Conservation (phyloP, 495 filamentous ascomycete genomes). For the Physcia stellaris region DNA sequence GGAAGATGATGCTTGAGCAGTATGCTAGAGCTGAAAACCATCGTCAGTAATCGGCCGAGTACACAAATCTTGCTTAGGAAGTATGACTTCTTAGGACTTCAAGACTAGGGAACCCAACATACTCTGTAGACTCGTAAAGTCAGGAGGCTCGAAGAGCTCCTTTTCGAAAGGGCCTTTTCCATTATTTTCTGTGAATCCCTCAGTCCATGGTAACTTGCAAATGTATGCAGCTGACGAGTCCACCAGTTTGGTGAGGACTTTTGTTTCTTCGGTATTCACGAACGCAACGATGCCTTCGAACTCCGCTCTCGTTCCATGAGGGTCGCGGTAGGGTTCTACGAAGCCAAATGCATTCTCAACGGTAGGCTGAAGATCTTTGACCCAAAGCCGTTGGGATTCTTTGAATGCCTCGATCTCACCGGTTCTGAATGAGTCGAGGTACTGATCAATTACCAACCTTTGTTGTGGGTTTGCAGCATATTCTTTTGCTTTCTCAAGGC, state of each 20-base stretch:
- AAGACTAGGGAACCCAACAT: no score
- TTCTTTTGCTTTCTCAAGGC: slow-evolving; percentile 53
- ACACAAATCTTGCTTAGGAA: no score
- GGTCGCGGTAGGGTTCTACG: slow-evolving; percentile 36
- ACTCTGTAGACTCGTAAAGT: slow-evolving; percentile 32
- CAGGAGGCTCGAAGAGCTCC: slow-evolving; percentile 24
- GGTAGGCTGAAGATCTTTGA: slow-evolving; percentile 72
- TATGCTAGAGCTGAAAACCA: slow-evolving; percentile 24
- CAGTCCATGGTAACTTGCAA: neutral
- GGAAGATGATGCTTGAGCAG: slow-evolving; percentile 31
- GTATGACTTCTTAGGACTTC: slow-evolving; percentile 1
- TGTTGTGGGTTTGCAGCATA: slow-evolving; percentile 70
- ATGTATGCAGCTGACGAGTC: neutral
- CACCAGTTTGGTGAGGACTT: neutral
- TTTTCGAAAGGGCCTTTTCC: slow-evolving; percentile 33
- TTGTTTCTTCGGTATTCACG: slow-evolving; percentile 27
- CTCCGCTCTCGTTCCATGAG: slow-evolving; percentile 28
- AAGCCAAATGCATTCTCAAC: slow-evolving; percentile 85
- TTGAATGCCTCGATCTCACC: slow-evolving; percentile 79
- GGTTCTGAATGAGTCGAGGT: slow-evolving; percentile 65
- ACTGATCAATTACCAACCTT: slow-evolving; percentile 64
- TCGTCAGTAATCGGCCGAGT: neutral
- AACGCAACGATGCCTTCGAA: slow-evolving; percentile 34
- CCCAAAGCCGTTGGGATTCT: slow-evolving; percentile 78
- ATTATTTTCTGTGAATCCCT: slow-evolving; percentile 1